These are phyloP conservation scores for Oryza australiensis DNA, from an alignment of 176 grass and related monocot species.

Conservation along the genomic window DNA sequence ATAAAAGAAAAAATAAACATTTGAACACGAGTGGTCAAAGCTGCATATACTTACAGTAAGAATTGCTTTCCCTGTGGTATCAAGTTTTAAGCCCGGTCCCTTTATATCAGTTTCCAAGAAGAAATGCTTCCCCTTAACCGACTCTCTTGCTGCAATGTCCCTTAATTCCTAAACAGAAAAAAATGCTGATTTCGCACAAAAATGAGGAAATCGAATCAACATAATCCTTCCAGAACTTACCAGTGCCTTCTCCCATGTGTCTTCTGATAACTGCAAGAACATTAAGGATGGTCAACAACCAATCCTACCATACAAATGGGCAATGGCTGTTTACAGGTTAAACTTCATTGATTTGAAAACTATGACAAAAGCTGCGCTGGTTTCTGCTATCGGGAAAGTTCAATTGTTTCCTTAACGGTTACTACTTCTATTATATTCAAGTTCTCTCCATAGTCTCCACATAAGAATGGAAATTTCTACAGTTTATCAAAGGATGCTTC, in stretches of 20 bases:
- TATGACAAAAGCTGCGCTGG: background rate
- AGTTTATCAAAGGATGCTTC: background rate
- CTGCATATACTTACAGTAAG: constrained; percentile 69
- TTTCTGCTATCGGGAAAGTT: background rate
- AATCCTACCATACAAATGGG: constrained; percentile 31
- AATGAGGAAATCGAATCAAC: constrained; percentile 19
- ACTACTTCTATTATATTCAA: background rate
- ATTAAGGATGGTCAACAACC: constrained; percentile 26
- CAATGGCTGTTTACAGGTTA: background rate
- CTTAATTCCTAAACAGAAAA: constrained; percentile 70
- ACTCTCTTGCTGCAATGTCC: constrained; percentile 56
- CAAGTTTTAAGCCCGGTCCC: constrained; percentile 90
- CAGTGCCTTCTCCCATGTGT: constrained; percentile 79
- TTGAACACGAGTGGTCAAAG: background rate
- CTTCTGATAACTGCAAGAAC: constrained; percentile 69
- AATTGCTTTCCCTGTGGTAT: constrained; percentile 89
- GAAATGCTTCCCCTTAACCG: constrained; percentile 90
- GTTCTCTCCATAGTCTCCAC: background rate
- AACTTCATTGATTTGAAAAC: background rate
- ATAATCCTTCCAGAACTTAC: constrained; percentile 52
- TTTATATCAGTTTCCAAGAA: constrained; percentile 94
- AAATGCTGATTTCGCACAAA: background rate
- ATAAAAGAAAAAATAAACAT: constrained; percentile 1
- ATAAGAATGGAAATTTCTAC: background rate
- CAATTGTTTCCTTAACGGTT: background rate